These are phyloP conservation scores for Solanum hybrid DNA, from an alignment of 305 asterid genomes.

Conservation along the genomic window DNA sequence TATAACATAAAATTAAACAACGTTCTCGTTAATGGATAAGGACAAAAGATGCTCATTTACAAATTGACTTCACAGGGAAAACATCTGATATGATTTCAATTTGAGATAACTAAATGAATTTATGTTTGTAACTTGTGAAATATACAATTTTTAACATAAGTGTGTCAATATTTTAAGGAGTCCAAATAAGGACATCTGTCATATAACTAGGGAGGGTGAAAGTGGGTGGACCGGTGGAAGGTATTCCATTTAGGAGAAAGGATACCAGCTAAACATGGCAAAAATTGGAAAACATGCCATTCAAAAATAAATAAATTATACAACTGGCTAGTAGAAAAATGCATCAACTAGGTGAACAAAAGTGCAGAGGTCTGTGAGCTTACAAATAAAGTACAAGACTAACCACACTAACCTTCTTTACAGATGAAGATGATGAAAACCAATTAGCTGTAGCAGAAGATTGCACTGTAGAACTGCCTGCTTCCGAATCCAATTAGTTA, in stretches of 20 bases:
- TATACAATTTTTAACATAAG: not conserved
- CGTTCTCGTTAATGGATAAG: not conserved
- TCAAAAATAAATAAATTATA: not conserved
- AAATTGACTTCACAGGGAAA: not conserved
- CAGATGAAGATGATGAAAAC: conserved; percentile 81
- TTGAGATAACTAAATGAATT: not conserved
- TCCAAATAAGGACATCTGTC: not conserved
- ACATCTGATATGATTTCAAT: not conserved
- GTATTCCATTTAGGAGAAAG: not conserved
- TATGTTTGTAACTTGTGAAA: not conserved
- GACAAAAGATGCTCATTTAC: not conserved
- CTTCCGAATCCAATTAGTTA: conserved; percentile 18
- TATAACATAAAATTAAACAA: not conserved
- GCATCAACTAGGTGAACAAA: not conserved
- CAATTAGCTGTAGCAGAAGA: conserved; percentile 68
- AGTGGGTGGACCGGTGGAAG: not conserved
- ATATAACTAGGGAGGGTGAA: not conserved
- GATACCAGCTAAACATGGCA: not conserved
- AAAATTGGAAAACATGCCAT: not conserved
- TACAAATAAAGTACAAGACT: conserved; percentile 2
- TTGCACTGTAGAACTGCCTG: conserved; percentile 53
- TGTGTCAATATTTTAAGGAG: not conserved
- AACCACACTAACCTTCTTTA: conserved; percentile 55
- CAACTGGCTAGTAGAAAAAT: not conserved
- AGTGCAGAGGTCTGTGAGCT: not conserved